Percentiles rank a stretch among this genome's conserved stretches.
phyloP scores from a whole-genome alignment of 2,329 filamentous ascomycete genomes.

The Pseudogymnoascus sp. region DNA sequence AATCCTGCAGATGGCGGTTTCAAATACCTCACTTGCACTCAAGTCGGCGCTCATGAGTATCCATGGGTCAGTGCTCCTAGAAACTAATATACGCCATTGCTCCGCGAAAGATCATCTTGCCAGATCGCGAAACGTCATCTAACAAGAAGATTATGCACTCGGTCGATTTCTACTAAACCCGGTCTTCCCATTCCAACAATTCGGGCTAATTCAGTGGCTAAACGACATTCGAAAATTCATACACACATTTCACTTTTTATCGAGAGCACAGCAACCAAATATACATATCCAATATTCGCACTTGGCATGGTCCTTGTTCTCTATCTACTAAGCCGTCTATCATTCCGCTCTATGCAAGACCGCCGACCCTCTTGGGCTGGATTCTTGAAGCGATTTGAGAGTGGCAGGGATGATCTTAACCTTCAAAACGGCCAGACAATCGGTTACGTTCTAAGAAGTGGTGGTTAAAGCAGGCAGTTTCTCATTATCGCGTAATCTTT shows the following conservation, averaged over 20 bases:
- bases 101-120: no score
- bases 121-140: no score
- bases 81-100: not conserved
- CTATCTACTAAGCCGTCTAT: not conserved
- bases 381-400: not conserved
- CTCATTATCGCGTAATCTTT: not conserved
- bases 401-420: not conserved
- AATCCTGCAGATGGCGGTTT: conserved; percentile 15
- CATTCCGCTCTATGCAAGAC: not conserved
- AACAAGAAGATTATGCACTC: not conserved
- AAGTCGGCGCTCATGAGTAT: conserved; percentile 17
- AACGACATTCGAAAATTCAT: not conserved
- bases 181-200: not conserved
- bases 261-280: not conserved
- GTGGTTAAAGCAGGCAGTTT: not conserved
- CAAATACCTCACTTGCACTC: conserved; percentile 20
- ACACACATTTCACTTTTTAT: not conserved
- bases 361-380: not conserved
- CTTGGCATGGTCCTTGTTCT: not conserved
- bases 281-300: not conserved
- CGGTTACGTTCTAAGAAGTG: not conserved
- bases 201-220: not conserved
- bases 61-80: conserved; percentile 14
- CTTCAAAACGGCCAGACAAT: not conserved
- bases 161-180: not conserved